Conservation (phyloP, 495 filamentous ascomycete species). For the Astrothelium subdiscretum region DNA sequence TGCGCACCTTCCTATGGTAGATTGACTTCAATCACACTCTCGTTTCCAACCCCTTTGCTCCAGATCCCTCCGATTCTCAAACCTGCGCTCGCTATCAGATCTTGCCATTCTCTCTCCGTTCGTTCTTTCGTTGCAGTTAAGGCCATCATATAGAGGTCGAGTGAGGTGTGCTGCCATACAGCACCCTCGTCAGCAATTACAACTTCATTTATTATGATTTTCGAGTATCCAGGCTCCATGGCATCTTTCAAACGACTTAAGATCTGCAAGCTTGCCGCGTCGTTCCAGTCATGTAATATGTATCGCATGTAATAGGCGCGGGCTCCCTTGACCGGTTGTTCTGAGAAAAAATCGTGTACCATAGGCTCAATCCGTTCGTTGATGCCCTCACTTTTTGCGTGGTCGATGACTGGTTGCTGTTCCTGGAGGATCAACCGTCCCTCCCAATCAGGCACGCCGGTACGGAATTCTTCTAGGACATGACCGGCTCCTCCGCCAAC, state of each 20-base stretch:
- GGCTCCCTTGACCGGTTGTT: slow-evolving; percentile 36
- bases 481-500: slow-evolving; percentile 8
- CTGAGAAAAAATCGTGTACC: slow-evolving; percentile 40
- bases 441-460: not conserved
- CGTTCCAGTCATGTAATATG: slow-evolving; percentile 17
- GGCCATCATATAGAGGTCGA: slow-evolving; percentile 40
- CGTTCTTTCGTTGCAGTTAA: slow-evolving; percentile 29
- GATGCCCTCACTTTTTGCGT: not conserved
- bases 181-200: slow-evolving; percentile 36
- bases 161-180: slow-evolving; percentile 27
- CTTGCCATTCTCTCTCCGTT: slow-evolving; percentile 28
- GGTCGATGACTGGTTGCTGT: slow-evolving; percentile 30
- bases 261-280: slow-evolving; percentile 3
- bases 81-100: slow-evolving; percentile 18
- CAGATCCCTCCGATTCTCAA: not conserved
- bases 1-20: too few species aligned
- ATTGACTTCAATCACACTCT: not conserved
- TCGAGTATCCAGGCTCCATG: slow-evolving; percentile 37
- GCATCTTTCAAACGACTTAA: slow-evolving; percentile 18
- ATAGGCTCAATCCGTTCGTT: slow-evolving; percentile 19
- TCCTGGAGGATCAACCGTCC: slow-evolving; percentile 11
- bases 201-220: slow-evolving; percentile 43
- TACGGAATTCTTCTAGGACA: not conserved
- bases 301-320: slow-evolving; percentile 27
- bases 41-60: not conserved